Evolutionary conservation across 1,284 basidiomycete genomes (phyloP), one percentile per base, ranked within the genome.

Genomic region (Agroathelia rolfsii): DNA sequence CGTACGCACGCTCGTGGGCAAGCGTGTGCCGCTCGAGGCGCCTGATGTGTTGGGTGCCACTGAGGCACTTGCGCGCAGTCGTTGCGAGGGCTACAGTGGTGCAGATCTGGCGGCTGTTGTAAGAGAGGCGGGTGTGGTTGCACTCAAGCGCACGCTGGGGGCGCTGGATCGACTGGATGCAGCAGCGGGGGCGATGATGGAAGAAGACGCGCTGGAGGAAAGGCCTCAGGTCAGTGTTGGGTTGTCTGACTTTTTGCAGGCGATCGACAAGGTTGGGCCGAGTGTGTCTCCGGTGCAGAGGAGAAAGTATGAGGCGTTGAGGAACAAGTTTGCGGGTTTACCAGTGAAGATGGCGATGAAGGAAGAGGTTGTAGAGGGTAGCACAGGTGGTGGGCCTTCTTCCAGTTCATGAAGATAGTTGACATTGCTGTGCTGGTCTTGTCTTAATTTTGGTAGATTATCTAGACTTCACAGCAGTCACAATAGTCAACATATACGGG

Each of bases 101-200:
- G 92, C 90, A 1, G 90, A 95, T 56, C 60, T 95, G 4, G 84
- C 86, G 1, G 76, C 88, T 1, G 58, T 94, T 20, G 84, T 93
- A 3, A 62, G 90, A 24, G 92, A 98, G 55, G 90, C 94, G 1
- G 90, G 88, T 0, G 88, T 94, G 2, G 61, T 72, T 11, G 90
- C 94, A 0, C 59, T 98, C 20, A 67, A 76, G 30, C 68, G 81
- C 1, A 73, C 78, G 3, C 55, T 92, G 21, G 80, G 82, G 13
- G 57, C 64, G 15, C 58, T 87, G 23, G 64, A 81, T 33, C 64
- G 71, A 39, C 64, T 76, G 48, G 72, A 70, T 7, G 51, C 48
- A 5, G 50, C 34, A 10, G 35, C 21, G 12, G 28, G 44, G 16
- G 41, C 39, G 7, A 32, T 42, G 12, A 43, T 36, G 26, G 45